phyloP scores from a whole-genome alignment of 2,329 filamentous ascomycete species.

The Colletotrichum costaricense region DNA sequence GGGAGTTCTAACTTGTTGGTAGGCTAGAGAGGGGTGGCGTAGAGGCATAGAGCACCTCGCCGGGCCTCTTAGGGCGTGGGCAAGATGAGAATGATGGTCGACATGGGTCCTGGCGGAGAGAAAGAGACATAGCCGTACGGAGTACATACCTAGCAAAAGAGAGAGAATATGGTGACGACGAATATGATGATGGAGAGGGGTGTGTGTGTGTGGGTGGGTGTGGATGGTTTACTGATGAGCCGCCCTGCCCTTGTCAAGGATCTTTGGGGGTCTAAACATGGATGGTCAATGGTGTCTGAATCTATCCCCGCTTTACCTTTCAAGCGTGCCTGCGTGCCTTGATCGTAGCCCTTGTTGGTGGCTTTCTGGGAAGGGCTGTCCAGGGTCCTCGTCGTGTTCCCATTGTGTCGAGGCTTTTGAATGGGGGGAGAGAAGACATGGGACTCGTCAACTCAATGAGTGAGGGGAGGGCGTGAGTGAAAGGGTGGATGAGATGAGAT shows the following conservation, averaged over 20 bases:
- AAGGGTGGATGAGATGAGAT: constrained; percentile 1
- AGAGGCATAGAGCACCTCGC: background rate
- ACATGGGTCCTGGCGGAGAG: background rate
- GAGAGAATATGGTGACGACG: background rate
- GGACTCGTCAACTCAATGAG: no score
- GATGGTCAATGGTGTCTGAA: constrained; percentile 14
- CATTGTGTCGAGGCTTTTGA: background rate
- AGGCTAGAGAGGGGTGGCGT: background rate
- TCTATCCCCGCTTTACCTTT: constrained; percentile 29
- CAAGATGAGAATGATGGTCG: background rate
- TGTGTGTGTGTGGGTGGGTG: background rate
- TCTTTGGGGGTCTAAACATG: constrained; percentile 5
- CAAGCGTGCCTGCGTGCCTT: constrained; percentile 3
- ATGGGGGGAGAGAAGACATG: background rate
- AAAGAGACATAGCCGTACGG: background rate
- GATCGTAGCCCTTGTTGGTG: constrained; percentile 7
- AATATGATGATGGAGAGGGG: background rate
- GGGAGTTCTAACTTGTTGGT: background rate
- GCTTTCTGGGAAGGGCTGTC: background rate
- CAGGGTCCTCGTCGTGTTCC: background rate
- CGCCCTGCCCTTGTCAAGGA: constrained; percentile 11
- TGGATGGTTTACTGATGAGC: background rate
- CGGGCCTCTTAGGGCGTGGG: background rate
- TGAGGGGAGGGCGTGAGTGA: background rate
- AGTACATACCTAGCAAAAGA: background rate